Evolutionary conservation across 2,329 filamentous ascomycete genomes (phyloP).

Genomic region (Calonectria pteridis): DNA sequence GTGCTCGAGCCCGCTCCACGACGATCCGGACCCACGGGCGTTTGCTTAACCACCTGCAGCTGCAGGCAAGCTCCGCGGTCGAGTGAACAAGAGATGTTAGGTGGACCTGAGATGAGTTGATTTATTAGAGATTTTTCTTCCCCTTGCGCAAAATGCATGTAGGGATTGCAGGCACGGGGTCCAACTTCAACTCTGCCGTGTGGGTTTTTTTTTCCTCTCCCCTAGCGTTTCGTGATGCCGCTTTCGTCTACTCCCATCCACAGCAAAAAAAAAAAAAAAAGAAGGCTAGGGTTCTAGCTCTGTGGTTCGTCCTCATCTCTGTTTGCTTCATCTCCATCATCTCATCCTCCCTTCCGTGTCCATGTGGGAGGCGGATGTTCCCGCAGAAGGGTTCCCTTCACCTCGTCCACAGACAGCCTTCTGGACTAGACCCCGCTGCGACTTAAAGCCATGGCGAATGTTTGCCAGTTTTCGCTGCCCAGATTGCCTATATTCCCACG

Average conservation of each 20-base stretch:
- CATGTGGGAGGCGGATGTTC: conserved; percentile 10
- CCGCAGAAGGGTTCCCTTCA: background rate
- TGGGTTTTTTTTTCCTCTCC: background rate
- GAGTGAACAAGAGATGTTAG: background rate
- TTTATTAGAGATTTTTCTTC: background rate
- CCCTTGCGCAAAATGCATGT: background rate
- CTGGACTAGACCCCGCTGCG: background rate
- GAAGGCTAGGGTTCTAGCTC: background rate
- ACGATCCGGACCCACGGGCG: background rate
- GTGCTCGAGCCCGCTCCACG: conserved; percentile 1
- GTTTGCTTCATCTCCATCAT: background rate
- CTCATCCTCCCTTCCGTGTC: background rate
- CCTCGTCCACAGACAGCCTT: background rate
- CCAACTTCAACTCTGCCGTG: background rate
- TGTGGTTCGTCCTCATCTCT: background rate
- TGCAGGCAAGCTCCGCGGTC: background rate
- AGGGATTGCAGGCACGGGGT: background rate
- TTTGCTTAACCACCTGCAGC: background rate
- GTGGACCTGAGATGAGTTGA: background rate
- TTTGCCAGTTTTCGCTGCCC: background rate
- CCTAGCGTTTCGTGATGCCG: background rate
- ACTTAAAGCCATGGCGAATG: background rate
- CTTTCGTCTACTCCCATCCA: background rate
- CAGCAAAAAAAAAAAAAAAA: no score
- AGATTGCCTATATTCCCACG: background rate